phyloP scores from a whole-genome alignment of 495 filamentous ascomycete genomes.

The Symbiotaphrina buchneri region DNA sequence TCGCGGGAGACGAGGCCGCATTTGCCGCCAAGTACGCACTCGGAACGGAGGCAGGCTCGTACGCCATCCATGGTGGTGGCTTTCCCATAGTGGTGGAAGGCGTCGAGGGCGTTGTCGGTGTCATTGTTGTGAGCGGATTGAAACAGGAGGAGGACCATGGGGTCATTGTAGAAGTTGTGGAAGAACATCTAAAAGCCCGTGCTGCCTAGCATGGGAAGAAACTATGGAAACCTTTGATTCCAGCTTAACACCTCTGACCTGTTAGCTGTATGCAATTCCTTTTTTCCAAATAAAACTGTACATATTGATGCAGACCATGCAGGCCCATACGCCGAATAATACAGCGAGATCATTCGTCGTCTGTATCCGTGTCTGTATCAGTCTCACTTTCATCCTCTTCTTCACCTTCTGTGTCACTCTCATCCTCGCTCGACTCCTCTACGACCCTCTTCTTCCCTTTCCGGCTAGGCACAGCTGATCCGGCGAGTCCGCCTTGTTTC shows the following conservation, averaged over 20 bases:
- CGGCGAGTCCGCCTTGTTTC: slow-evolving; percentile 35
- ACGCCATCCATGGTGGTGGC: slow-evolving; percentile 56
- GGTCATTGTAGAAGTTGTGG: slow-evolving; percentile 42
- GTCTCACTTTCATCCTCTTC: slow-evolving; percentile 21
- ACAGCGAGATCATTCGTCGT: slow-evolving; percentile 11
- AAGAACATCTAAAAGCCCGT: slow-evolving; percentile 14
- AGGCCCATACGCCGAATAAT: not conserved
- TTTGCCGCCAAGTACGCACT: slow-evolving; percentile 35
- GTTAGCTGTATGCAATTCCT: no score
- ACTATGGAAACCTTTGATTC: no score
- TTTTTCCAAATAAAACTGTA: no score
- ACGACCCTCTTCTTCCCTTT: slow-evolving; percentile 29
- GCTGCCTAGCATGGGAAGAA: no score
- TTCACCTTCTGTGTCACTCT: slow-evolving; percentile 25
- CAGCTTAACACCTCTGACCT: no score
- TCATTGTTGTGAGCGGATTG: slow-evolving; percentile 54
- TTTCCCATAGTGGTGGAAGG: slow-evolving; percentile 44
- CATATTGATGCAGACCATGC: no score
- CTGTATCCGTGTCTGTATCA: slow-evolving; percentile 67
- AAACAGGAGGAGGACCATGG: slow-evolving; percentile 60
- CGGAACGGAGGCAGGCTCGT: slow-evolving; percentile 28
- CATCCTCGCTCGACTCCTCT: slow-evolving; percentile 29
- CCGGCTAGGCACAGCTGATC: slow-evolving; percentile 23
- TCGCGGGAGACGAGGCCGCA: slow-evolving; percentile 30
- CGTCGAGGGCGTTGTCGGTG: slow-evolving; percentile 49